Evolutionary conservation across 2,329 filamentous ascomycete species (phyloP).

Genomic region (Neofusicoccum kwambonambiense): DNA sequence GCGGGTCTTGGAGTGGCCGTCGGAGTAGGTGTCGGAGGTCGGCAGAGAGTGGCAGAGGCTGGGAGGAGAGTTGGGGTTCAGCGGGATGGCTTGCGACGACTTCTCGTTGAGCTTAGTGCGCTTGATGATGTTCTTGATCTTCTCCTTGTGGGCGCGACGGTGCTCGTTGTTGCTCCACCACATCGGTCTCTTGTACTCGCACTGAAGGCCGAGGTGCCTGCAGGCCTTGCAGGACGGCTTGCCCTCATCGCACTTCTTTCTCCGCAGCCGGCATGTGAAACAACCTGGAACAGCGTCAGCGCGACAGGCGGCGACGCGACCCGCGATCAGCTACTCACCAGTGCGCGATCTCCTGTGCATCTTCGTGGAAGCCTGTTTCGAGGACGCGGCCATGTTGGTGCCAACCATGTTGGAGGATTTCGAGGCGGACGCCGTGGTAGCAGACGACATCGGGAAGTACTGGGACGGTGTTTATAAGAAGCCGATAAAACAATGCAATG

Average conservation of each 20-base stretch:
- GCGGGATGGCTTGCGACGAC: conserved; percentile 54
- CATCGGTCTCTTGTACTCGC: conserved; percentile 93
- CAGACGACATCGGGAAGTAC: conserved; percentile 48
- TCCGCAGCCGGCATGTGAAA: conserved; percentile 65
- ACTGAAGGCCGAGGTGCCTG: conserved; percentile 73
- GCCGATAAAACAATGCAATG: conserved; percentile 38
- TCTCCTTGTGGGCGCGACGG: conserved; percentile 82
- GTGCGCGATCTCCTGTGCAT: conserved; percentile 93
- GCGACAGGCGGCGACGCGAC: conserved; percentile 17
- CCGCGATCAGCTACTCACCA: conserved; percentile 53
- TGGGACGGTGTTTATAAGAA: conserved; percentile 40
- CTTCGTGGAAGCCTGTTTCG: conserved; percentile 66
- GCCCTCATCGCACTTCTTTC: conserved; percentile 70
- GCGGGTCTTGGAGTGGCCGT: conserved; percentile 69
- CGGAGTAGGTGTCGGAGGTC: conserved; percentile 76
- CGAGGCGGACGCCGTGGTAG: conserved; percentile 34
- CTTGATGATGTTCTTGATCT: conserved; percentile 97
- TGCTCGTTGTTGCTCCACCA: conserved; percentile 97
- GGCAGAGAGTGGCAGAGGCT: conserved; percentile 78
- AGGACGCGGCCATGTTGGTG: conserved; percentile 54
- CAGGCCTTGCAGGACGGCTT: conserved; percentile 65
- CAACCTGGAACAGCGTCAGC: conserved; percentile 53
- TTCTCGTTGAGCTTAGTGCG: conserved; percentile 93
- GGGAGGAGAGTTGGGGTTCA: conserved; percentile 64
- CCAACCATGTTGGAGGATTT: conserved; percentile 51